These are phyloP conservation scores for Barbatosphaeria neglecta DNA, from an alignment of 495 filamentous ascomycete species.

Conservation along the genomic window DNA sequence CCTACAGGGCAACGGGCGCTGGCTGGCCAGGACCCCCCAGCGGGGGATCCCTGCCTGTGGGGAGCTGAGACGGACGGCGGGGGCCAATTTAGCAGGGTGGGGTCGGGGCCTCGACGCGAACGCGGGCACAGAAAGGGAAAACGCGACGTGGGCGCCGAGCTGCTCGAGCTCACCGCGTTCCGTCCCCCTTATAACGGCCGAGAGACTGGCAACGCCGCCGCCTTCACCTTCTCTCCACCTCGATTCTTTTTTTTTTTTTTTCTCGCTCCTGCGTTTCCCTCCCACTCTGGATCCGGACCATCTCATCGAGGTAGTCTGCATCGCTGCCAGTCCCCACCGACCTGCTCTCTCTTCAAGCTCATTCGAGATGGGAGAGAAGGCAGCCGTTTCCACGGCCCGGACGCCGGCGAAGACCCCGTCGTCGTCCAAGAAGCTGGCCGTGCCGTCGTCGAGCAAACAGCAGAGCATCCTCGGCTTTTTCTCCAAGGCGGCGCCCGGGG, in stretches of 20 bases:
- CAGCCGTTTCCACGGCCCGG: conserved; percentile 12
- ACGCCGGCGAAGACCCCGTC: conserved; percentile 33
- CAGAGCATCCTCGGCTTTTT: conserved; percentile 87
- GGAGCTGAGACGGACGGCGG: background rate
- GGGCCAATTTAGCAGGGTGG: background rate
- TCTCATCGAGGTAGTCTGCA: too few relatives aligned
- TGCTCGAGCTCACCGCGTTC: background rate
- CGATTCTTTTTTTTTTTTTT: background rate
- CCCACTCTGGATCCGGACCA: too few relatives aligned
- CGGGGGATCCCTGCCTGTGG: background rate
- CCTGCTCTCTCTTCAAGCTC: too few relatives aligned
- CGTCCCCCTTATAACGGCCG: background rate
- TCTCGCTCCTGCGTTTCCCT: background rate
- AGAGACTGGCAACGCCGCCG: too few relatives aligned
- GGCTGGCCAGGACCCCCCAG: too few relatives aligned
- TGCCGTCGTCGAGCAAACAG: conserved; percentile 43
- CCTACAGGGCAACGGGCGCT: too few relatives aligned
- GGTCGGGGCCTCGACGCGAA: background rate
- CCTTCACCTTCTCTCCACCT: too few relatives aligned
- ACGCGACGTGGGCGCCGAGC: too few relatives aligned
- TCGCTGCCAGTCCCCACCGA: too few relatives aligned
- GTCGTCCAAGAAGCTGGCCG: conserved; percentile 23
- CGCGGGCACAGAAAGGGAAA: background rate
- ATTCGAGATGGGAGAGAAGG: conserved; percentile 19
- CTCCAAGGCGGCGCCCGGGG: conserved; percentile 45